Evolutionary conservation across 2,329 filamentous ascomycete species (phyloP).

Genomic region (Sporothrix sp.): DNA sequence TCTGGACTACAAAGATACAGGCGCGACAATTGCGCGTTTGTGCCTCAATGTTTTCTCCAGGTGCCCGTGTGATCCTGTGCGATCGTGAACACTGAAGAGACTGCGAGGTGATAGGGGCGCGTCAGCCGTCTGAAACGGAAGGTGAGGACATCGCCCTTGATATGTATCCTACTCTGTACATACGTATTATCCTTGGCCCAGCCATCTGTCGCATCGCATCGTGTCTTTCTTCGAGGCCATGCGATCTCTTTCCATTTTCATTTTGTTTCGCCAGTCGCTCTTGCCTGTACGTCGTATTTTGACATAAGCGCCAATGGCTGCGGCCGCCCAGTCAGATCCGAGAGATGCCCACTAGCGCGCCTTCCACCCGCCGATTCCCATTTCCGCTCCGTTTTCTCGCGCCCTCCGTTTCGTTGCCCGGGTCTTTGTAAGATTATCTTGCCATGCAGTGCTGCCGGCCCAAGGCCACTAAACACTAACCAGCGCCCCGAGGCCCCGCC

Average conservation of each 20-base stretch:
- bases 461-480: neutral
- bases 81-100: too few relatives aligned
- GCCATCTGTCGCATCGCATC: too few relatives aligned
- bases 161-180: too few relatives aligned
- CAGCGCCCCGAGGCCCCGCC: neutral
- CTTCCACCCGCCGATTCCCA: neutral
- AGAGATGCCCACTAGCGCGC: neutral
- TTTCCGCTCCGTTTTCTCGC: constrained; percentile 2
- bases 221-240: too few relatives aligned
- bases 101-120: too few relatives aligned
- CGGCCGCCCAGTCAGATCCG: neutral
- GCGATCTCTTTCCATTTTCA: neutral
- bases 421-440: too few relatives aligned
- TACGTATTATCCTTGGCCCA: too few relatives aligned
- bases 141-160: too few relatives aligned
- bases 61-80: neutral
- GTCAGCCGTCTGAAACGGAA: too few relatives aligned
- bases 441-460: neutral
- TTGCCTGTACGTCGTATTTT: neutral
- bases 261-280: neutral
- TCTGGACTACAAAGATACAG: too few relatives aligned
- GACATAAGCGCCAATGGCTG: constrained; percentile 8
- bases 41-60: neutral
- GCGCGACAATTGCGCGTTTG: neutral
- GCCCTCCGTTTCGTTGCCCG: neutral